phyloP scores from a whole-genome alignment of 164 flowering plant genomes.

The Magnolia sinica region DNA sequence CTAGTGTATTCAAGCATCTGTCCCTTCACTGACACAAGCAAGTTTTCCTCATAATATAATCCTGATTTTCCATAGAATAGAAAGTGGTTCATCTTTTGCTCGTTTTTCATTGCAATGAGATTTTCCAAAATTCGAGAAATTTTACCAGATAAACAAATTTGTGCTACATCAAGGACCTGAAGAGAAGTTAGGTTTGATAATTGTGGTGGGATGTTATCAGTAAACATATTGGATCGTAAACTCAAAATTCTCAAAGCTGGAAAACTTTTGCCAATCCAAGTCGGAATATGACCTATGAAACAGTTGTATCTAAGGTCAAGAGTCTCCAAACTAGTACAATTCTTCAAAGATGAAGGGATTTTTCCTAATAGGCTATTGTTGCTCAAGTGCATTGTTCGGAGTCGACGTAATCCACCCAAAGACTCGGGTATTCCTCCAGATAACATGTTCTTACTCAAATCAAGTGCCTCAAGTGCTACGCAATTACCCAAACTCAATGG shows the following conservation, averaged over 20 bases:
- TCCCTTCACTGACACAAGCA: neutral
- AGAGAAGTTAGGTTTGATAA: neutral
- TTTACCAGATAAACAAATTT: neutral
- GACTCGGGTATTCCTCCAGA: constrained; percentile 34
- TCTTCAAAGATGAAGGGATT: constrained; percentile 24
- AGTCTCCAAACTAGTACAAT: neutral
- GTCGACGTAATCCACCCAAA: constrained; percentile 29
- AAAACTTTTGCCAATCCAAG: constrained; percentile 2
- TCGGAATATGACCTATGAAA: neutral
- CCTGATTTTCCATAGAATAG: neutral
- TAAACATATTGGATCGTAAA: neutral
- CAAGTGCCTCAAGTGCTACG: constrained; percentile 30
- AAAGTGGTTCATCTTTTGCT: neutral
- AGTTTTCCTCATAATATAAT: neutral
- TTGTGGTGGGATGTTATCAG: neutral
- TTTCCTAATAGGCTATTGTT: constrained; percentile 36
- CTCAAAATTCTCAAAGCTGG: neutral
- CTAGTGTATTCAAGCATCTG: neutral
- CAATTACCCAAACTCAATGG: constrained; percentile 26
- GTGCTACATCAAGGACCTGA: constrained; percentile 3
- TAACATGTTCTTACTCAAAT: constrained; percentile 31
- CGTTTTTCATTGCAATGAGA: neutral
- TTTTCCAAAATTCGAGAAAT: neutral
- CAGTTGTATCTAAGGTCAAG: constrained; percentile 2
- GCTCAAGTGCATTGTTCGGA: constrained; percentile 36